Conservation (phyloP, 441 rosid genomes). For the Gossypium armourianum region DNA sequence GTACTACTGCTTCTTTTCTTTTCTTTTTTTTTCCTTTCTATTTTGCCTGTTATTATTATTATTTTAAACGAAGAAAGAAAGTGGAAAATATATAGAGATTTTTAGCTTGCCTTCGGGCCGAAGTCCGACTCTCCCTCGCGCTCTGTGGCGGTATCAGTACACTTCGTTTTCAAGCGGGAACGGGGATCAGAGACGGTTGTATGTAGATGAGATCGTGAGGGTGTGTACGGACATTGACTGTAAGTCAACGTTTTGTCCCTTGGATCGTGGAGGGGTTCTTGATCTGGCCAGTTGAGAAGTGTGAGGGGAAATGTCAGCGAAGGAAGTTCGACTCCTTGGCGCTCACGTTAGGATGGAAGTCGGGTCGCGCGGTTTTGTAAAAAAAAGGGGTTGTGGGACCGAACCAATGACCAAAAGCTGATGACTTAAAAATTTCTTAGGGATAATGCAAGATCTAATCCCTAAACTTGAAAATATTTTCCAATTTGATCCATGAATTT, state of each 20-base stretch:
- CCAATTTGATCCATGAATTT: too few relatives aligned
- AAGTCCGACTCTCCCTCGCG: slow-evolving; percentile 10
- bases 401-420: neutral
- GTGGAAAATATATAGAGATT: neutral
- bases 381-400: neutral
- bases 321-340: neutral
- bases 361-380: neutral
- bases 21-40: neutral
- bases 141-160: neutral
- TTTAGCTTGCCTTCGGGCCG: neutral
- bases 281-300: neutral
- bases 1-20: neutral
- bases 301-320: neutral
- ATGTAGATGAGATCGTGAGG: neutral
- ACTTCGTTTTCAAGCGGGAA: neutral
- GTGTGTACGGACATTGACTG: neutral
- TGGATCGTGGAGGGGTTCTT: neutral
- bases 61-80: neutral
- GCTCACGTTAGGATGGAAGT: neutral
- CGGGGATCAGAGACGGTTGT: neutral
- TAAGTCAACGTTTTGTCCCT: neutral
- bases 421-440: neutral
- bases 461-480: too few relatives aligned
- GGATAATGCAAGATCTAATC: too few relatives aligned
- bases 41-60: neutral